These are phyloP conservation scores for Pseudocohnilembus persalinus DNA, from an alignment of 169 alveolate species.

Conservation along the genomic window DNA sequence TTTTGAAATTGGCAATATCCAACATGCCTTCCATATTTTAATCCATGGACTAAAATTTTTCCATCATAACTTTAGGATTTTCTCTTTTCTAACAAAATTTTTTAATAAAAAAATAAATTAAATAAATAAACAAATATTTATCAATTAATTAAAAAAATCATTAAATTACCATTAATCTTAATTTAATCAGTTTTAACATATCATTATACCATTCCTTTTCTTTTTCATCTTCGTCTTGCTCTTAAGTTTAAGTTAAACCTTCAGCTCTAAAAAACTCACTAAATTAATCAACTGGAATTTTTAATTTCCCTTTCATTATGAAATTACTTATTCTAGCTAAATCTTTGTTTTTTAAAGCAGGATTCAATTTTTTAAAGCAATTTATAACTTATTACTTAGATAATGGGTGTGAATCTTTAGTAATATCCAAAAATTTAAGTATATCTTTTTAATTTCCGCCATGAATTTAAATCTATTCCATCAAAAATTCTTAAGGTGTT, in stretches of 20 bases:
- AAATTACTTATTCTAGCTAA: background rate
- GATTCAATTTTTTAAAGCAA: background rate
- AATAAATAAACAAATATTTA: no score
- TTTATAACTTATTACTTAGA: background rate
- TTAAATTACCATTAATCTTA: no score
- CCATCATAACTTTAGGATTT: background rate
- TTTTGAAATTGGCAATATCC: slow-evolving; percentile 21
- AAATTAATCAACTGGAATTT: background rate
- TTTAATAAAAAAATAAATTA: no score
- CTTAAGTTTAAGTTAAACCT: no score
- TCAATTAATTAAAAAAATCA: no score
- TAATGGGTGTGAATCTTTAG: background rate
- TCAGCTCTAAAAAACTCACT: background rate
- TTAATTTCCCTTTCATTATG: background rate
- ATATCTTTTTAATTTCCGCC: no score
- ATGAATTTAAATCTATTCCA: background rate
- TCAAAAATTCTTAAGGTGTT: background rate
- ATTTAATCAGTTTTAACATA: background rate
- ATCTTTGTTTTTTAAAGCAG: background rate
- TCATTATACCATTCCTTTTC: background rate
- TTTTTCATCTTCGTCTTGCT: background rate
- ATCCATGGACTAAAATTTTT: background rate
- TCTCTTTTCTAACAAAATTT: background rate
- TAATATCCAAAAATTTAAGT: background rate
- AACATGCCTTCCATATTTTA: slow-evolving; percentile 4